phyloP scores from a whole-genome alignment of 495 filamentous ascomycete species.

The Pseudoneurospora amorphoporcata region DNA sequence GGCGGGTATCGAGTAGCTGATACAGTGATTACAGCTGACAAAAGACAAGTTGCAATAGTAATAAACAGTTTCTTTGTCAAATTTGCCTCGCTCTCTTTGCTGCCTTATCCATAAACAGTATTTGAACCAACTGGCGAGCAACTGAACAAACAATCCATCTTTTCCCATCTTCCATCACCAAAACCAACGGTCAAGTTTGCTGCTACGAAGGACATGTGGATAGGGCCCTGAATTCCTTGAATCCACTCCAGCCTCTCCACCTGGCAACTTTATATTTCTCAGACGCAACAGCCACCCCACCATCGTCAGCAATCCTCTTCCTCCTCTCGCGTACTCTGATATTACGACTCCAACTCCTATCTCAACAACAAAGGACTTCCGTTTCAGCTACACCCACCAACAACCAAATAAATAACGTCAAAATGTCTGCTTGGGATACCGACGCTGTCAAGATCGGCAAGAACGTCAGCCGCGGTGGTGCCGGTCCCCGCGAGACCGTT shows the following conservation, averaged over 20 bases:
- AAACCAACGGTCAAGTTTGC: neutral
- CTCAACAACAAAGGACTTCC: neutral
- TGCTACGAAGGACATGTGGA: neutral
- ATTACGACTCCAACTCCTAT: neutral
- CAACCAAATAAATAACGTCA: constrained; percentile 15
- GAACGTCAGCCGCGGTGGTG: constrained; percentile 56
- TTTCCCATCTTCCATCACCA: neutral
- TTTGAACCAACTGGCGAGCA: neutral
- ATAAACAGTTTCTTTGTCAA: neutral
- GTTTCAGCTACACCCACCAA: neutral
- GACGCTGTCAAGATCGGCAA: constrained; percentile 83
- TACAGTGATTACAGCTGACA: neutral
- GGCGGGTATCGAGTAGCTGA: neutral
- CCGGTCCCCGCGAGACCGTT: constrained; percentile 66
- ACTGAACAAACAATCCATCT: neutral
- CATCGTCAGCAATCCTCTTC: neutral
- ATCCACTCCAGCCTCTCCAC: neutral
- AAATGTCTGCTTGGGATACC: constrained; percentile 64
- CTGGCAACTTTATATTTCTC: constrained; percentile 3
- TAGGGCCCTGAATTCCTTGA: neutral
- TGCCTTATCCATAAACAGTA: neutral
- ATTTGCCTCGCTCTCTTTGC: constrained; percentile 1
- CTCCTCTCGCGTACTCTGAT: neutral
- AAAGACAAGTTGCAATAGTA: neutral
- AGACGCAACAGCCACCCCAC: neutral